Evolutionary conservation across 768 basidiomycete species (phyloP).

Genomic region (Lactarius hengduanensis): DNA sequence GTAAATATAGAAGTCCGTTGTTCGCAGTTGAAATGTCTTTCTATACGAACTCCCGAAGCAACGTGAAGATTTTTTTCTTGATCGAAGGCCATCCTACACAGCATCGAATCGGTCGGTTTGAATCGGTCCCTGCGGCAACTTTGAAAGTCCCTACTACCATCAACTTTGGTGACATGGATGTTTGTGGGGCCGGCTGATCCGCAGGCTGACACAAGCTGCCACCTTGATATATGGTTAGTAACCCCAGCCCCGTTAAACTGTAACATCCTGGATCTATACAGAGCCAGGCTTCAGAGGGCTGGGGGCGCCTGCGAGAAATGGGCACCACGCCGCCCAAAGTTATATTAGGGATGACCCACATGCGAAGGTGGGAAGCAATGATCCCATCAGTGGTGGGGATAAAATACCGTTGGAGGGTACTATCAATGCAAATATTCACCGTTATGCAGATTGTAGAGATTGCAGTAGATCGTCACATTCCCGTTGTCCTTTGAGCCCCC

Average conservation of each 20-base stretch:
- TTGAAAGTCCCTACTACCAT: background rate
- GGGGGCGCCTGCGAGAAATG: background rate
- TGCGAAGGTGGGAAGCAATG: background rate
- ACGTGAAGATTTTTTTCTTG: background rate
- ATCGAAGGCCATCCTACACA: background rate
- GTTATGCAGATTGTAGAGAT: too few relatives aligned
- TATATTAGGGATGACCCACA: background rate
- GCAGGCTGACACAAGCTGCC: background rate
- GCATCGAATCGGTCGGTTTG: too few relatives aligned
- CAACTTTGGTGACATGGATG: background rate
- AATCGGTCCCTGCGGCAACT: too few relatives aligned
- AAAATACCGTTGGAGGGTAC: too few relatives aligned
- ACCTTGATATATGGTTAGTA: background rate
- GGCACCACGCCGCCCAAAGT: background rate
- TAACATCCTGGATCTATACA: background rate
- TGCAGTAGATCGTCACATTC: background rate
- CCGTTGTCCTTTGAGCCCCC: background rate
- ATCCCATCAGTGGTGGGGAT: background rate
- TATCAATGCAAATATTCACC: too few relatives aligned
- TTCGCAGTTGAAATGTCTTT: background rate
- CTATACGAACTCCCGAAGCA: too few relatives aligned
- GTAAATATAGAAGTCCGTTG: background rate
- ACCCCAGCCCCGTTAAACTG: background rate
- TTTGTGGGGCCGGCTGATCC: background rate
- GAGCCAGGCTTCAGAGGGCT: background rate